Evolutionary conservation across 192 early-diverging fungal genomes (phyloP), one percentile per base, ranked within the genome.

Genomic region (Thamnidium elegans): DNA sequence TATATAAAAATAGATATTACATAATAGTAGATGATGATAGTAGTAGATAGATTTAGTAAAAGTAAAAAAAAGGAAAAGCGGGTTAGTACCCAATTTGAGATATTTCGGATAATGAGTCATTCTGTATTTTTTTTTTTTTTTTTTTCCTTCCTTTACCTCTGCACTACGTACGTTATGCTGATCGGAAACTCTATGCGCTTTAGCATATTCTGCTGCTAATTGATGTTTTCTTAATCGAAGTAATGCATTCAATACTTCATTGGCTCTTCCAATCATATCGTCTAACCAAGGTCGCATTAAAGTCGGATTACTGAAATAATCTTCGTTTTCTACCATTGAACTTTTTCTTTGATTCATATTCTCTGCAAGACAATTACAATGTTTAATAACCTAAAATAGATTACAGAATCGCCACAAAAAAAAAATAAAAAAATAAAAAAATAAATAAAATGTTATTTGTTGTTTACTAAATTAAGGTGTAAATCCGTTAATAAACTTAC

Each of bases 241-340:
- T 20, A 70, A 55, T 47, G 68, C 68, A 64, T 70, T 70, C 15
- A 70, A 51, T 5, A 70, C 68, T 50, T 70, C 68, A 50, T 70
- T 70, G 19, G 68, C 68, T 20, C 62, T 50, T 43, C 54, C 62
- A 26, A 70, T 70, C 68, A 70, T 70, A 31, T 58, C 68, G 30
- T 70, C 68, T 44, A 70, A 58, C 62, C 60, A 62, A 45, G 62
- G 68, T 15, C 45, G 51, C 31, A 55, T 63, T 13, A 55, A 34
- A 4, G 61, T 42, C 20, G 68, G 11, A 5, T 58, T 46, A 56
- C 30, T 42, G 43, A 62, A 63, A 58, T 55, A 56, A 17, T 70
- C 47, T 17, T 46, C 26, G n/a, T 50, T 34, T 14, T 64, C 20
- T 54, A 30, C 36, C 13, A 64, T 42, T 11, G 20, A 11, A 10